These are phyloP conservation scores for Rhododendron griersonianum DNA, from an alignment of 148 eudicot species.

Conservation along the genomic window DNA sequence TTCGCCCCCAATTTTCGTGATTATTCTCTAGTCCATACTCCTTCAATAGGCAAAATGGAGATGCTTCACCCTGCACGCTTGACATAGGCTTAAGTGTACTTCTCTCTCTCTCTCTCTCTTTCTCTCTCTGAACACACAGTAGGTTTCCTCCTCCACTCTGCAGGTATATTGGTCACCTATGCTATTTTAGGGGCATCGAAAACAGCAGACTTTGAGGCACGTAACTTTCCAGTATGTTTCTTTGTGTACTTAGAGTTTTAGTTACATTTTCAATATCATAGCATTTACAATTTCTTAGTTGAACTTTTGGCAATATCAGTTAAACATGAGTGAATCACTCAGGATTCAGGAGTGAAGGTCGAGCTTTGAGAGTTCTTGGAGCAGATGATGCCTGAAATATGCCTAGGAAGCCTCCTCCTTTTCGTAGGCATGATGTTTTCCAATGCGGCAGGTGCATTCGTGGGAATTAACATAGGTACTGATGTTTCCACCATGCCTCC, in stretches of 20 bases:
- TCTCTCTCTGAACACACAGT: neutral
- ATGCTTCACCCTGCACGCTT: neutral
- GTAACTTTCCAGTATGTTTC: neutral
- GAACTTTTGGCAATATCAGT: constrained; percentile 9
- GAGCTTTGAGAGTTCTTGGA: constrained; percentile 6
- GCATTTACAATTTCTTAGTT: neutral
- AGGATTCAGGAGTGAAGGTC: constrained; percentile 8
- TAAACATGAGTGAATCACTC: constrained; percentile 1
- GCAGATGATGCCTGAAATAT: constrained; percentile 34
- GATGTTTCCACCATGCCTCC: constrained; percentile 45
- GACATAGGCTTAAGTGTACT: neutral
- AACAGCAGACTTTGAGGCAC: neutral
- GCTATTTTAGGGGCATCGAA: neutral
- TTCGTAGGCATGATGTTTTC: constrained; percentile 21
- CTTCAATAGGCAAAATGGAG: neutral
- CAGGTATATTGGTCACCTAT: neutral
- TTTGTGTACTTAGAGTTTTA: neutral
- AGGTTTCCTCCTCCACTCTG: neutral
- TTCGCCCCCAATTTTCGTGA: neutral
- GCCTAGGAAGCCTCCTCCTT: constrained; percentile 25
- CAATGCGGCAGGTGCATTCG: constrained; percentile 35
- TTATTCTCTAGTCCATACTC: neutral
- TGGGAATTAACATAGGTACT: constrained; percentile 56
- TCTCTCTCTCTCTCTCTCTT: neutral
- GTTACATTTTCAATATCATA: neutral